Evolutionary conservation across 768 basidiomycete species (phyloP).

Genomic region (Lactifluus pinguis): DNA sequence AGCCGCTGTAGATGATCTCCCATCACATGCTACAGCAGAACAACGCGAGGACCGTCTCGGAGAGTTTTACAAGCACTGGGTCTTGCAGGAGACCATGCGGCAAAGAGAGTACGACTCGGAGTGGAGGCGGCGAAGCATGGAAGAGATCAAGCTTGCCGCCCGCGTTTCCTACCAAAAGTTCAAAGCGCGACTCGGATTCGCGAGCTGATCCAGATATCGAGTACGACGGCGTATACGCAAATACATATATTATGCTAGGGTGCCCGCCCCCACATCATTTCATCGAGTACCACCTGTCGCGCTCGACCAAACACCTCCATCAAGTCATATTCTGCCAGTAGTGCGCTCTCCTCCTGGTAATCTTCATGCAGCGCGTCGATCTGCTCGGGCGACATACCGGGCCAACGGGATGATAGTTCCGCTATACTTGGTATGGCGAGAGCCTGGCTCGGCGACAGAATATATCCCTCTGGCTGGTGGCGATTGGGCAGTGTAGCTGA

Average conservation of each 20-base stretch:
- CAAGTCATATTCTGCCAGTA: constrained; percentile 45
- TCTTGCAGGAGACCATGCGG: constrained; percentile 52
- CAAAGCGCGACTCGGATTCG: constrained; percentile 22
- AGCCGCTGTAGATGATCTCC: constrained; percentile 47
- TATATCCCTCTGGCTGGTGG: constrained; percentile 37
- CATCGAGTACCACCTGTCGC: constrained; percentile 50
- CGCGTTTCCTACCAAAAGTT: constrained; percentile 40
- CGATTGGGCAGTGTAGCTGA: constrained; percentile 37
- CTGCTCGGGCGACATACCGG: constrained; percentile 60
- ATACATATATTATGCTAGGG: neutral
- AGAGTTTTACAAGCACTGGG: constrained; percentile 67
- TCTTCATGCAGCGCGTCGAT: constrained; percentile 50
- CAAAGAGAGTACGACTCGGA: constrained; percentile 53
- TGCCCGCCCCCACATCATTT: constrained; percentile 31
- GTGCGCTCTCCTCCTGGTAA: constrained; percentile 52
- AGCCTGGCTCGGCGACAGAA: constrained; percentile 50
- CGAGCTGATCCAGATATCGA: constrained; percentile 11
- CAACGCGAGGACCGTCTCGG: constrained; percentile 64
- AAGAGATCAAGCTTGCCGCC: constrained; percentile 47
- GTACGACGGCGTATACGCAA: neutral
- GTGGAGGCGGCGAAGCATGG: constrained; percentile 56
- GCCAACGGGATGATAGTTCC: constrained; percentile 65
- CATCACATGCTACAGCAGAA: constrained; percentile 37
- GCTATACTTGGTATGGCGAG: constrained; percentile 45
- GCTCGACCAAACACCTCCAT: constrained; percentile 55